Percentiles rank a stretch among this genome's conserved stretches.
Evolutionary conservation across 768 basidiomycete genomes (phyloP).

Genomic region (Mrakia hoshinonis): DNA sequence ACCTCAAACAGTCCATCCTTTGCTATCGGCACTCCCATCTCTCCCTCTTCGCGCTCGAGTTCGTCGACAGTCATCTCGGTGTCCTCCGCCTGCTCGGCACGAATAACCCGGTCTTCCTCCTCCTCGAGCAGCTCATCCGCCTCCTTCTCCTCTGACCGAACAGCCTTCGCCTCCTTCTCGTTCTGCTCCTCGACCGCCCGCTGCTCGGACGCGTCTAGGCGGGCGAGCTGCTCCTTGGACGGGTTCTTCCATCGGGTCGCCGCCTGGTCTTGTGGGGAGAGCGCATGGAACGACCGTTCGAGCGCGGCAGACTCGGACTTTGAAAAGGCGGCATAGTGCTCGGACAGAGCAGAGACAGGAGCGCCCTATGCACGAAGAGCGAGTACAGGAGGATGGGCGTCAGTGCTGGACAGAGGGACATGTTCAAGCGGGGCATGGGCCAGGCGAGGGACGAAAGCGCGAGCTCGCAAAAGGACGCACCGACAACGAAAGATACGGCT

Average conservation of each 20-base stretch:
- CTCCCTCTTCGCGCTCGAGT: background rate
- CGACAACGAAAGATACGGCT: constrained; percentile 9
- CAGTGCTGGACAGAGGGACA: too few relatives aligned
- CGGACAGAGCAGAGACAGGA: constrained; percentile 15
- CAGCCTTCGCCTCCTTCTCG: background rate
- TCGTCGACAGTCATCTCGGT: background rate
- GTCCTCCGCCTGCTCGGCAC: background rate
- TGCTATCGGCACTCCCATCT: constrained; percentile 13
- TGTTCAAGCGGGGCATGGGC: background rate
- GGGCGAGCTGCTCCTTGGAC: constrained; percentile 3
- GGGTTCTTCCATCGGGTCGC: constrained; percentile 18
- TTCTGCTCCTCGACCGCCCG: background rate
- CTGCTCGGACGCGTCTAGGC: background rate
- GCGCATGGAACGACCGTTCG: constrained; percentile 16
- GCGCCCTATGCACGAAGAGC: background rate
- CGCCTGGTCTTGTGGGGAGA: background rate
- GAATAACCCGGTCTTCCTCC: background rate
- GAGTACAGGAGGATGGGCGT: background rate
- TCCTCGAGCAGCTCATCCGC: constrained; percentile 7
- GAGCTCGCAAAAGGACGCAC: background rate
- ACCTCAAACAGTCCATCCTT: constrained; percentile 30
- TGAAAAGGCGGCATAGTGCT: constrained; percentile 19
- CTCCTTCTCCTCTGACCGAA: background rate
- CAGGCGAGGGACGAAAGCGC: background rate
- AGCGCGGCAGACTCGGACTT: constrained; percentile 18